Percentiles rank a stretch among this genome's conserved stretches.
Evolutionary conservation across 164 flowering plant species (phyloP).

Genomic region (Chloranthus sessilifolius): DNA sequence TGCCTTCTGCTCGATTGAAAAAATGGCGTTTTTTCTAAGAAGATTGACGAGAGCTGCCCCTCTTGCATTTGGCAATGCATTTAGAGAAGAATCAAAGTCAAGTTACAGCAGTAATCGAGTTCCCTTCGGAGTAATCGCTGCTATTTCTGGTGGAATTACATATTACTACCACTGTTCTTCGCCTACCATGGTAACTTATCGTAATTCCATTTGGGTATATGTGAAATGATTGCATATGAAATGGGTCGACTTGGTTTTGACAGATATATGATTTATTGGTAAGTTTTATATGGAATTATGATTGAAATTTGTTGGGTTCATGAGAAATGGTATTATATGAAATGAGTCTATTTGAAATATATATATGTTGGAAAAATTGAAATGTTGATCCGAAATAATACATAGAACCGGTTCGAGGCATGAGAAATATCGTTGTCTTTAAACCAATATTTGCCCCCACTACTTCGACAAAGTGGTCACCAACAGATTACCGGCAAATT

Average conservation of each 20-base stretch:
- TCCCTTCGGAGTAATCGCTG: conserved; percentile 57
- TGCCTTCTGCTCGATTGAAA: too few relatives aligned
- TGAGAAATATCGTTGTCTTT: too few relatives aligned
- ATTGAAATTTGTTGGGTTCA: too few relatives aligned
- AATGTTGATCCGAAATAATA: too few relatives aligned
- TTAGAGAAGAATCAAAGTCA: conserved; percentile 29
- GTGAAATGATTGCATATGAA: neutral
- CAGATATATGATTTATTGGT: too few relatives aligned
- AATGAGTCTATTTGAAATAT: neutral
- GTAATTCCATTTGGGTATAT: conserved; percentile 8
- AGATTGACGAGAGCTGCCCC: conserved; percentile 43
- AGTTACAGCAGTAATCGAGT: conserved; percentile 19
- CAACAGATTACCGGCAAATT: too few relatives aligned
- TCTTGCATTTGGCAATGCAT: conserved; percentile 28
- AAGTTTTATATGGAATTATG: neutral
- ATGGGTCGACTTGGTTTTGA: conserved; percentile 4
- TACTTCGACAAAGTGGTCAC: too few relatives aligned
- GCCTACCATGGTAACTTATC: conserved; percentile 41
- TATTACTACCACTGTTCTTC: conserved; percentile 41
- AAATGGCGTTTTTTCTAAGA: conserved; percentile 48
- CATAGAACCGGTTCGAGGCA: too few relatives aligned
- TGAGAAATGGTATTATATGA: neutral
- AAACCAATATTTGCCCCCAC: too few relatives aligned
- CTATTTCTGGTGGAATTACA: conserved; percentile 67
- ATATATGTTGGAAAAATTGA: neutral